These are phyloP conservation scores for Annulohypoxylon nitens DNA, from an alignment of 495 filamentous ascomycete species.

Conservation along the genomic window DNA sequence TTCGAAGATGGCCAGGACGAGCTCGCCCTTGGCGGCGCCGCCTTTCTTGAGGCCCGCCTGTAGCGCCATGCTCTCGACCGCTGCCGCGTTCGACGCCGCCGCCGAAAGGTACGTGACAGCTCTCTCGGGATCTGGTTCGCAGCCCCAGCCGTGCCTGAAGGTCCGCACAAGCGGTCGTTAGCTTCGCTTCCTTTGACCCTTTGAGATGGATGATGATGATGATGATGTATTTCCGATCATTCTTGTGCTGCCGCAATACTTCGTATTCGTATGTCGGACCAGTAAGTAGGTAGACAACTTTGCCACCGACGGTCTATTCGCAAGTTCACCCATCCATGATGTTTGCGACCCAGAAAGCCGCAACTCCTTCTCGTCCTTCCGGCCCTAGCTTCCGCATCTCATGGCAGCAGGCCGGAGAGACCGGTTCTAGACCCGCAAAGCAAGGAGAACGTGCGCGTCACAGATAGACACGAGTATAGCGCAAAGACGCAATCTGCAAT, in stretches of 20 bases:
- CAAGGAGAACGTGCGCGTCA: slow-evolving; percentile 31
- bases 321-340: slow-evolving; percentile 19
- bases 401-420: slow-evolving; percentile 4
- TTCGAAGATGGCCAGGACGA: slow-evolving; percentile 98
- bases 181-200: slow-evolving; percentile 19
- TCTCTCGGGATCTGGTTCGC: slow-evolving; percentile 73
- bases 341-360: slow-evolving; percentile 16
- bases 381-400: neutral
- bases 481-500: neutral
- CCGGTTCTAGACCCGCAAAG: slow-evolving; percentile 14
- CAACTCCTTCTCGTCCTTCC: neutral
- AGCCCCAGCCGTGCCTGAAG: slow-evolving; percentile 93
- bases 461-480: slow-evolving; percentile 24
- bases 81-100: slow-evolving; percentile 91
- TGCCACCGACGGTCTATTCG: slow-evolving; percentile 40
- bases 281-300: slow-evolving; percentile 27
- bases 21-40: slow-evolving; percentile 94
- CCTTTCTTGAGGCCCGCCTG: slow-evolving; percentile 90
- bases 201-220: neutral
- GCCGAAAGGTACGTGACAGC: slow-evolving; percentile 86
- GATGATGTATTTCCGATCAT: neutral
- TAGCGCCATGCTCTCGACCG: slow-evolving; percentile 85
- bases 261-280: slow-evolving; percentile 27
- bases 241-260: slow-evolving; percentile 18
- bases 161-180: slow-evolving; percentile 34